Evolutionary conservation across 257 asterid species (phyloP), one percentile per base, ranked within the genome.

Genomic region (Prunella vulgaris): DNA sequence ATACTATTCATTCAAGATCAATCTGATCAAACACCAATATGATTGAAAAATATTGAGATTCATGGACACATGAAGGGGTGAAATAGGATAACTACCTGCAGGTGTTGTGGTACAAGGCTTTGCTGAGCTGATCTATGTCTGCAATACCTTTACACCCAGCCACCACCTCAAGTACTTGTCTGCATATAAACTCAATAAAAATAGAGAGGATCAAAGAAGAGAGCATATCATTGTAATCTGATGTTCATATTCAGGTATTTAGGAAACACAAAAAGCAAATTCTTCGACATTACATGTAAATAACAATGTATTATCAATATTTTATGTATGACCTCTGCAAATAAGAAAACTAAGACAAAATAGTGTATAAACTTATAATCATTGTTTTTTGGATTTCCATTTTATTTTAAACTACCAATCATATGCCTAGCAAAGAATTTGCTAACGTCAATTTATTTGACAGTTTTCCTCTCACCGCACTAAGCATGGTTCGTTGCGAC

Each of bases 101-200:
- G 35, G 97, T 90, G 77, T 90, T 93, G 63, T 87, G 91, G 84
- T 88, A 90, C 66, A 93, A 37, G 52, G 91, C 87, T 76, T 86
- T 82, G 84, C 97, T 79, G 77, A 90, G 80, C 72, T 87, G 90
- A 62, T 83, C 88, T 1, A 90, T 49, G 76, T 93, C 93, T 64
- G 83, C 66, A 58, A 86, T 80, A 61, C 96, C 95, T 82, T 88
- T 87, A 78, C 96, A 85, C 62, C 96, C 97, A 67, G 90, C 97
- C 33, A 93, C 91, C 72, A 88, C 99, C 79, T 93, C 99, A 60
- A 93, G 95, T 13, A 90, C 96, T 87, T 93, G 99, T 81, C 96
- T 93, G 79, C 67, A 80, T 42, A 70, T 62, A 56, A 18, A 54
- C 60, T 46, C 18, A 17, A 67, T 60, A 54, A 58, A 27, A 65